A percentile compares a stretch with the other conserved stretches of the same genome.
Conservation (phyloP, 345 rosid species). For the Diplotaxis tenuifolia region DNA sequence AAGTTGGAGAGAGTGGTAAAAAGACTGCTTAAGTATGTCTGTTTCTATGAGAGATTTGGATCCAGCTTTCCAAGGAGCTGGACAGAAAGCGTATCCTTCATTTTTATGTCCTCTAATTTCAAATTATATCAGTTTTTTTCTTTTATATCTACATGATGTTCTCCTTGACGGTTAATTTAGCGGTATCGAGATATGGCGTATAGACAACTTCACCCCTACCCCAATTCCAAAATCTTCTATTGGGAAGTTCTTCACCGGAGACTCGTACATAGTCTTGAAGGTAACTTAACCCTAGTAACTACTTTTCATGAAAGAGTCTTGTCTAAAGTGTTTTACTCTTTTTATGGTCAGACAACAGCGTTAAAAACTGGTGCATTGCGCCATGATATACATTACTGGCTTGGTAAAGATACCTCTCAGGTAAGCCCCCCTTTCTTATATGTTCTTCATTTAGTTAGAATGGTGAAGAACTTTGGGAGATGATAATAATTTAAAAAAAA, state of each 20-base stretch:
- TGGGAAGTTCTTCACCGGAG: slow-evolving; percentile 94
- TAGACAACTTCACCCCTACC: slow-evolving; percentile 80
- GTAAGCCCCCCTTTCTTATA: slow-evolving; percentile 35
- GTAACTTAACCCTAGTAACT: slow-evolving; percentile 33
- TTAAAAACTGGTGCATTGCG: slow-evolving; percentile 73
- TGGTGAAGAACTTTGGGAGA: not conserved
- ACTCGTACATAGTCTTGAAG: slow-evolving; percentile 90
- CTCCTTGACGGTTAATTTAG: slow-evolving; percentile 61
- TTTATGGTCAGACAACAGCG: slow-evolving; percentile 60
- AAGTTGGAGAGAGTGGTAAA: slow-evolving; percentile 37
- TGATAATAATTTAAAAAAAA: not conserved
- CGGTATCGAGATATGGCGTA: slow-evolving; percentile 95
- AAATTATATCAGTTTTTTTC: not conserved
- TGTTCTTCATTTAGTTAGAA: not conserved
- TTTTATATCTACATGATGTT: slow-evolving; percentile 13
- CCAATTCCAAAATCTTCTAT: slow-evolving; percentile 61
- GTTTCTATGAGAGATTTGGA: slow-evolving; percentile 99
- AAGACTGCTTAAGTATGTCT: slow-evolving; percentile 54
- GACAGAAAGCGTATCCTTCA: slow-evolving; percentile 96
- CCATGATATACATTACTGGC: slow-evolving; percentile 92
- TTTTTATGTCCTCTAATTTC: not conserved
- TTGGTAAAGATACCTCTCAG: slow-evolving; percentile 86
- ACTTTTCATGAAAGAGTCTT: not conserved
- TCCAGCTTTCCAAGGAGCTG: slow-evolving; percentile 96
- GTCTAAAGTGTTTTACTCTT: not conserved